A percentile compares a stretch with the other conserved stretches of the same genome.
These are phyloP conservation scores for Populus nigra DNA, from an alignment of 345 rosid genomes.

Conservation along the genomic window DNA sequence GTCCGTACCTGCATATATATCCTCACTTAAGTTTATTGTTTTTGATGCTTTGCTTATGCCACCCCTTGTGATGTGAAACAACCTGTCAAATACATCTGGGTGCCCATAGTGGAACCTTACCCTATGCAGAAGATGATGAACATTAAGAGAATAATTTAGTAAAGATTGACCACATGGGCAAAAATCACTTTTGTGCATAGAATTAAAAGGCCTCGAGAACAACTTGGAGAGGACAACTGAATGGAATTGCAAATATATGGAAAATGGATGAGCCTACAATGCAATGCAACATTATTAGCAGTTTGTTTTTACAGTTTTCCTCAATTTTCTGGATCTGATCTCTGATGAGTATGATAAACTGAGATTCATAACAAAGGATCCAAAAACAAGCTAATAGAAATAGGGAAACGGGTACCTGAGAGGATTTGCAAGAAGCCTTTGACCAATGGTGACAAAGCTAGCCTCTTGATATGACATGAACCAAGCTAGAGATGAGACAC, in stretches of 20 bases:
- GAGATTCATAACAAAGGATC: not conserved
- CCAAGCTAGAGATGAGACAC: constrained; percentile 97
- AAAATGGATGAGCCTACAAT: no score
- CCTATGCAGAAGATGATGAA: constrained; percentile 39
- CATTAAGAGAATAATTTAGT: not conserved
- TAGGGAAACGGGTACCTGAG: constrained; percentile 54
- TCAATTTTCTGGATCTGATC: no score
- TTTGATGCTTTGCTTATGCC: constrained; percentile 97
- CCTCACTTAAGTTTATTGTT: constrained; percentile 90
- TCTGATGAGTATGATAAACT: no score
- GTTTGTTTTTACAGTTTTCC: no score
- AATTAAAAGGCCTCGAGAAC: constrained; percentile 2
- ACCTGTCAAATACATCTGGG: constrained; percentile 90
- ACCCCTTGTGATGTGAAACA: constrained; percentile 95
- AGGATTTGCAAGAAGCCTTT: constrained; percentile 89
- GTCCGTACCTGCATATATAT: constrained; percentile 79
- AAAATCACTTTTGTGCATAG: not conserved
- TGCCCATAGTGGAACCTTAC: constrained; percentile 98
- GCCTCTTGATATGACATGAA: constrained; percentile 99
- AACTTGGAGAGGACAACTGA: not conserved
- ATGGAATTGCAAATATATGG: no score
- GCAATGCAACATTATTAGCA: no score
- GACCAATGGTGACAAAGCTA: constrained; percentile 96
- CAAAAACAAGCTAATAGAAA: constrained; percentile 8
- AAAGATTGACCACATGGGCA: constrained; percentile 2